Evolutionary conservation across 176 grass and related monocot genomes (phyloP).

Genomic region (Elaeis guineensis): DNA sequence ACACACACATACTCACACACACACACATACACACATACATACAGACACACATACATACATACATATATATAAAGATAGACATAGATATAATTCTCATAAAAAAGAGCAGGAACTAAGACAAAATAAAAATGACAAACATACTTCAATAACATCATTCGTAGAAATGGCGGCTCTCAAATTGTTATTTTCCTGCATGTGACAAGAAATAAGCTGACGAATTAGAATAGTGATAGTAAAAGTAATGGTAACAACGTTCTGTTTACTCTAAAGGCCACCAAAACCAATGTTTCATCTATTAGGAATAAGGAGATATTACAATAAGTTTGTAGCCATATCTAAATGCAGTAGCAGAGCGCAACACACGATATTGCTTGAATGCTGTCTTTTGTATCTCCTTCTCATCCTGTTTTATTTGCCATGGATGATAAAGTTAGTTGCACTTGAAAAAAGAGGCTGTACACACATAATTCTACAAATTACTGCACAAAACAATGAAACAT

Average conservation of each 20-base stretch:
- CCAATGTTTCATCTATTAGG: not conserved
- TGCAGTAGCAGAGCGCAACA: conserved; percentile 51
- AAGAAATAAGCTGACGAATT: too few relatives aligned
- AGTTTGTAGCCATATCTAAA: conserved; percentile 94
- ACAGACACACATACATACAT: too few relatives aligned
- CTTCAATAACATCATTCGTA: conserved; percentile 66
- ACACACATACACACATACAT: too few relatives aligned
- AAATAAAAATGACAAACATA: conserved; percentile 23
- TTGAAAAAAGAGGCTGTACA: not conserved
- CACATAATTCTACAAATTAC: too few relatives aligned
- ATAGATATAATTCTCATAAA: too few relatives aligned
- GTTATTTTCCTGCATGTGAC: conserved; percentile 53
- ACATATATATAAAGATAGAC: too few relatives aligned
- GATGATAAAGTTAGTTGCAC: conserved; percentile 1
- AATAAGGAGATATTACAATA: conserved; percentile 50
- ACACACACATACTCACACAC: too few relatives aligned
- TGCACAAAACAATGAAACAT: too few relatives aligned
- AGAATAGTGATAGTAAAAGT: too few relatives aligned
- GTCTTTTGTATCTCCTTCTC: conserved; percentile 72
- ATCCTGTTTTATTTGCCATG: conserved; percentile 35
- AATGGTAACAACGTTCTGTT: not conserved
- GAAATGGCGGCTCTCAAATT: conserved; percentile 69
- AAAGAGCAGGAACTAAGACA: not conserved
- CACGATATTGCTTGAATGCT: conserved; percentile 55
- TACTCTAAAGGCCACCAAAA: not conserved